phyloP scores from a whole-genome alignment of 2,329 filamentous ascomycete genomes.

The Pseudogymnoascus sp. region DNA sequence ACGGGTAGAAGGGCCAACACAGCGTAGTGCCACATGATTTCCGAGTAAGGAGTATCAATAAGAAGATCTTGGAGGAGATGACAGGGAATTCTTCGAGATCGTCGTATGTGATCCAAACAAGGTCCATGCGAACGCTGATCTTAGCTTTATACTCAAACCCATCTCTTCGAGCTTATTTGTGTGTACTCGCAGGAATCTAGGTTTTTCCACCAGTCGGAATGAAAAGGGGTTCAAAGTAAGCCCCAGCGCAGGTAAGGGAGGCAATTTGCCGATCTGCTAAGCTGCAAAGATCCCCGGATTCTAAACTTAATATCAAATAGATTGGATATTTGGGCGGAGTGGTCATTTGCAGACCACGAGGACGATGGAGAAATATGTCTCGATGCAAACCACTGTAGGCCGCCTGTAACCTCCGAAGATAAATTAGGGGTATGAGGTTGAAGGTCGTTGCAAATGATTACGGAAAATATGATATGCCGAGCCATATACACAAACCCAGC shows the following conservation, averaged over 20 bases:
- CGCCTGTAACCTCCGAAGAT: neutral
- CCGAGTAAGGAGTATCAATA: neutral
- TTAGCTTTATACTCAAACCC: neutral
- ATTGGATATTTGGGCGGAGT: neutral
- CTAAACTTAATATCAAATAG: neutral
- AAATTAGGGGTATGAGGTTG: neutral
- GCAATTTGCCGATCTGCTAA: neutral
- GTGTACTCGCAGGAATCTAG: neutral
- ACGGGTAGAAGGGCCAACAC: neutral
- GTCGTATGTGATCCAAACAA: neutral
- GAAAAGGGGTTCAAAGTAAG: neutral
- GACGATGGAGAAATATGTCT: neutral
- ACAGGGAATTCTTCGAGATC: neutral
- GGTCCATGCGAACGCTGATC: slow-evolving; percentile 2
- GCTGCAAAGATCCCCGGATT: neutral
- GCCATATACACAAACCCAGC: neutral
- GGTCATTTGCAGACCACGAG: neutral
- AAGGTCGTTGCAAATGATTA: neutral
- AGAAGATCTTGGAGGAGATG: neutral
- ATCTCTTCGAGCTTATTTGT: neutral
- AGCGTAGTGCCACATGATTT: neutral
- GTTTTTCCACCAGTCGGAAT: slow-evolving; percentile 5
- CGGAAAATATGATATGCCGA: neutral
- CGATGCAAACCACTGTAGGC: neutral
- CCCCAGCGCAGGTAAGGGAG: neutral